Evolutionary conservation across 2,329 filamentous ascomycete genomes (phyloP).

Genomic region (Colletotrichum musicola): DNA sequence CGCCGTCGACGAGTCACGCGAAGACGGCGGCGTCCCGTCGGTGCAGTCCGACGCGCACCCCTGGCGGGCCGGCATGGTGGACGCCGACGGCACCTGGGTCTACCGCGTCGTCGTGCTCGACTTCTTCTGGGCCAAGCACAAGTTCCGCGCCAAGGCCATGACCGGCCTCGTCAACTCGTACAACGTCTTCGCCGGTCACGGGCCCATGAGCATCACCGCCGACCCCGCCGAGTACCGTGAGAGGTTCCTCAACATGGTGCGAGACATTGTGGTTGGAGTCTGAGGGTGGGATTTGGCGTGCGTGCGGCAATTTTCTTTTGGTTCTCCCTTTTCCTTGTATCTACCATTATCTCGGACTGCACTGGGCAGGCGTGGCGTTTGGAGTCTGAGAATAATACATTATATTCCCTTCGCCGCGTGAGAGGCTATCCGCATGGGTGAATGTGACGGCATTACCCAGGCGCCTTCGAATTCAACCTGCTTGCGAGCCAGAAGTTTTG

Average conservation of each 20-base stretch:
- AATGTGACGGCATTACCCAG: too few relatives aligned
- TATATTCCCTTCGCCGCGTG: too few relatives aligned
- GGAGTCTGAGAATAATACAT: too few relatives aligned
- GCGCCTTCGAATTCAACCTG: too few relatives aligned
- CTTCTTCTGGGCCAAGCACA: constrained; percentile 85
- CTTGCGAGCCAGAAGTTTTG: too few relatives aligned
- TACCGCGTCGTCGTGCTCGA: constrained; percentile 78
- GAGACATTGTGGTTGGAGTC: constrained; percentile 54
- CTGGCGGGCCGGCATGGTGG: constrained; percentile 74
- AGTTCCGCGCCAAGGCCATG: constrained; percentile 73
- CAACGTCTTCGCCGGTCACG: constrained; percentile 72
- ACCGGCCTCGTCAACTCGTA: constrained; percentile 74
- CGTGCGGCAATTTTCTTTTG: background rate
- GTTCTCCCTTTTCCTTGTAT: background rate
- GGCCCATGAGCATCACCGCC: constrained; percentile 82
- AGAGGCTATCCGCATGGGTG: too few relatives aligned
- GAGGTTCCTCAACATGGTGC: constrained; percentile 63
- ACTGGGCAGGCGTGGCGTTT: too few relatives aligned
- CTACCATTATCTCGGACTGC: too few relatives aligned
- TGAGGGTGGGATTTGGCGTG: constrained; percentile 29
- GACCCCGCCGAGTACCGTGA: constrained; percentile 75
- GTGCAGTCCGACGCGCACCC: constrained; percentile 44
- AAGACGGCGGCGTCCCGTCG: constrained; percentile 53
- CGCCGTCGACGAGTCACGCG: constrained; percentile 19
- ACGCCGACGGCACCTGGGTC: constrained; percentile 73